Percentiles rank a stretch among this genome's conserved stretches.
Evolutionary conservation across 1,284 basidiomycete genomes (phyloP).

Genomic region (Porodaedalea pini): DNA sequence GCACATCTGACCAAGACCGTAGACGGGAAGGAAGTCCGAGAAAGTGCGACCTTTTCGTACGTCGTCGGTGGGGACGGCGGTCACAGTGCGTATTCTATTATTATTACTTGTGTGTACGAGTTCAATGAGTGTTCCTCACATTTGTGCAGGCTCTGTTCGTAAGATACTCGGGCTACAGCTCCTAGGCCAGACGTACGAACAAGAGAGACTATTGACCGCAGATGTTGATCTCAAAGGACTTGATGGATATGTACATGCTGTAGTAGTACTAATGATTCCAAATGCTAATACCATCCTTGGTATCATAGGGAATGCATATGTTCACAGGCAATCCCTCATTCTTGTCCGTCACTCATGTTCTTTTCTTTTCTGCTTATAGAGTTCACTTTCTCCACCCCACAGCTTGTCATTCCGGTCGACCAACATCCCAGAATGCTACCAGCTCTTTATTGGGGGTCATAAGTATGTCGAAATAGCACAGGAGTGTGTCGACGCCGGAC

Average conservation of each 20-base stretch:
- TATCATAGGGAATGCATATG: neutral
- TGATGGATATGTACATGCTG: slow-evolving; percentile 17
- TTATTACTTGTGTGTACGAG: neutral
- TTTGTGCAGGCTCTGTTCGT: slow-evolving; percentile 26
- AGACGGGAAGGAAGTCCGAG: neutral
- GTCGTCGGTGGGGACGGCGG: slow-evolving; percentile 40
- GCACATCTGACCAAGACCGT: slow-evolving; percentile 1
- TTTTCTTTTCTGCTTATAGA: neutral
- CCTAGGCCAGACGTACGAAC: slow-evolving; percentile 39
- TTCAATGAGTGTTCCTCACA: no score
- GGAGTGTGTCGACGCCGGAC: neutral
- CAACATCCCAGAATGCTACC: neutral
- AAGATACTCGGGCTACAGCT: slow-evolving; percentile 43
- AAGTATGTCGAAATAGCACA: neutral
- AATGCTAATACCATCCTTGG: no score
- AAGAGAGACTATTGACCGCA: slow-evolving; percentile 20
- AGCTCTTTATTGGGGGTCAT: neutral
- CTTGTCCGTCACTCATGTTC: neutral
- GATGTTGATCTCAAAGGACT: slow-evolving; percentile 8
- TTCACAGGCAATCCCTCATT: neutral
- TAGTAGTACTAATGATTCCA: neutral
- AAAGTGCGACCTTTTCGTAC: slow-evolving; percentile 13
- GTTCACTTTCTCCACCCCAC: neutral
- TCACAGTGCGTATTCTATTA: slow-evolving; percentile 29
- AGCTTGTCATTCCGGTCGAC: neutral